These are phyloP conservation scores for Coemansia sp. DNA, from an alignment of 192 early-diverging fungal genomes.

Conservation along the genomic window DNA sequence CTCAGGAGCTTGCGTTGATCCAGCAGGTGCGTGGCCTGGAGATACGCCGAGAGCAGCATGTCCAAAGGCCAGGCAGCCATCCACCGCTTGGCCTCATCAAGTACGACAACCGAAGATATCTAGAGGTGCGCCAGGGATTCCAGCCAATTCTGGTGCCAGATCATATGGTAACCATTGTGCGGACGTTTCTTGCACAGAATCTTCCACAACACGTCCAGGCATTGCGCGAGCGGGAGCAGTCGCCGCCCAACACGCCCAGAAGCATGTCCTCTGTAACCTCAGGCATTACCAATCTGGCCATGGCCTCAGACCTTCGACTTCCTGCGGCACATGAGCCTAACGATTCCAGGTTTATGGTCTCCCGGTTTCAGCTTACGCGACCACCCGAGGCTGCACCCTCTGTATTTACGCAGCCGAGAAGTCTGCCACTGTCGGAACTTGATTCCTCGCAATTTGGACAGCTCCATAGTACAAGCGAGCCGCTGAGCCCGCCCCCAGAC, in stretches of 20 bases:
- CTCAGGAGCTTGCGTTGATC: constrained; percentile 21
- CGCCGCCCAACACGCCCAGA: constrained; percentile 19
- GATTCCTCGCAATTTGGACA: background rate
- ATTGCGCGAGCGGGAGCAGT: constrained; percentile 6
- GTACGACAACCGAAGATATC: constrained; percentile 21
- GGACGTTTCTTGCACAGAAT: constrained; percentile 24
- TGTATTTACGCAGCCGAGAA: background rate
- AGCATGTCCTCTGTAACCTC: background rate
- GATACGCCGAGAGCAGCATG: constrained; percentile 17
- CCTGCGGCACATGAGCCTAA: background rate
- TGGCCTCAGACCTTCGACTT: background rate
- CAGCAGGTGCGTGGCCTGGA: constrained; percentile 27
- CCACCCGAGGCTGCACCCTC: background rate
- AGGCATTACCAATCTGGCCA: background rate
- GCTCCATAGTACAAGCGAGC: background rate
- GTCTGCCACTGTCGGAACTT: background rate
- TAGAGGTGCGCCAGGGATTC: constrained; percentile 34
- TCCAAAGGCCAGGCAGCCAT: background rate
- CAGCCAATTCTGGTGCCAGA: constrained; percentile 40
- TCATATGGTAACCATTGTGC: constrained; percentile 16
- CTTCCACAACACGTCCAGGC: constrained; percentile 19
- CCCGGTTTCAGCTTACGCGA: background rate
- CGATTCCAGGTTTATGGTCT: background rate
- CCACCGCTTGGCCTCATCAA: constrained; percentile 24
- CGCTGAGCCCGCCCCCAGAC: background rate